These are phyloP conservation scores for Xylaria telfairii DNA, from an alignment of 495 filamentous ascomycete species.

Conservation along the genomic window DNA sequence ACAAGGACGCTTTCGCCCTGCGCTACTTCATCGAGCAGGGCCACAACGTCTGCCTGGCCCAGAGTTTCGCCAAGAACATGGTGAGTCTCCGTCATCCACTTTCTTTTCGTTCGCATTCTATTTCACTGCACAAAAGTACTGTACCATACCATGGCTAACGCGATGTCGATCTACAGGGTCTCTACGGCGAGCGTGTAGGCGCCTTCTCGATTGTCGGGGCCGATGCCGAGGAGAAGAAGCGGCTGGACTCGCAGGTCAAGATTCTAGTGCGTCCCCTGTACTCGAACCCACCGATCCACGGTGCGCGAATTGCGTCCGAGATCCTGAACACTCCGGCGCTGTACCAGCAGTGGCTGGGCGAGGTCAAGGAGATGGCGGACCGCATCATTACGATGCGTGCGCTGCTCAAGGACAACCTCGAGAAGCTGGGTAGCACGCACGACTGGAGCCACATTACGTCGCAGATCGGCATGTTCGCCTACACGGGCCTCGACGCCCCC, in stretches of 20 bases:
- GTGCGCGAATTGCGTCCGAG: slow-evolving; percentile 89
- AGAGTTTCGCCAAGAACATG: slow-evolving; percentile 99
- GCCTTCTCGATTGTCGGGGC: slow-evolving; percentile 92
- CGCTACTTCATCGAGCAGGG: slow-evolving; percentile 91
- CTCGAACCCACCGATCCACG: slow-evolving; percentile 97
- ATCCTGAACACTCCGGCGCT: slow-evolving; percentile 88
- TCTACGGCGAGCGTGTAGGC: slow-evolving; percentile 98
- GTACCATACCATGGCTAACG: neutral
- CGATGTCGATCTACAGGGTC: slow-evolving; percentile 60
- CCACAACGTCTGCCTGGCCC: slow-evolving; percentile 85
- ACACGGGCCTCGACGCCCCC: slow-evolving; percentile 90
- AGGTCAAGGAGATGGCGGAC: slow-evolving; percentile 99
- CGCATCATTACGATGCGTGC: slow-evolving; percentile 98
- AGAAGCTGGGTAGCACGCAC: slow-evolving; percentile 91
- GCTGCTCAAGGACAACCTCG: slow-evolving; percentile 88
- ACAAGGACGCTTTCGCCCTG: slow-evolving; percentile 90
- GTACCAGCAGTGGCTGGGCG: slow-evolving; percentile 91
- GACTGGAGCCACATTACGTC: slow-evolving; percentile 98
- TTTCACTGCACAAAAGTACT: neutral
- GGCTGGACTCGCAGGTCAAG: slow-evolving; percentile 96
- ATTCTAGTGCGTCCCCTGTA: slow-evolving; percentile 96
- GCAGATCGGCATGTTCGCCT: slow-evolving; percentile 99
- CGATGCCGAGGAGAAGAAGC: slow-evolving; percentile 88
- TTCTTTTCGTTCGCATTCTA: neutral
- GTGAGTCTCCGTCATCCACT: slow-evolving; percentile 46